phyloP scores from a whole-genome alignment of 495 filamentous ascomycete species.

The Penicilliopsis zonata region DNA sequence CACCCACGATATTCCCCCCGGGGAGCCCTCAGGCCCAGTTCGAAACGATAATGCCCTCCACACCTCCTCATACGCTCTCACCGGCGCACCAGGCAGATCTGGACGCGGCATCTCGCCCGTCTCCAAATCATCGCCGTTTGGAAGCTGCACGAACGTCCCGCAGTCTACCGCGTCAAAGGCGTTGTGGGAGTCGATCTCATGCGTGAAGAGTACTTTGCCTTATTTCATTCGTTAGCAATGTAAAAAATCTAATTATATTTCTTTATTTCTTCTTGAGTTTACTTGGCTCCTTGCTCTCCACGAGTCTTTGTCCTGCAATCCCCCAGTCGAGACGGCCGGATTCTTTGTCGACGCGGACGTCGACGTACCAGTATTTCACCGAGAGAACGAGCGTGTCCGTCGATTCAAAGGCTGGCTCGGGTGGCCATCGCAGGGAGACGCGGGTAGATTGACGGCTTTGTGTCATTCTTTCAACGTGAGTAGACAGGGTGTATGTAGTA shows the following conservation, averaged over 20 bases:
- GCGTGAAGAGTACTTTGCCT: slow-evolving; percentile 27
- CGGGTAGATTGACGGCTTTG: too few species aligned
- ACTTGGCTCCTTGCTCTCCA: slow-evolving; percentile 20
- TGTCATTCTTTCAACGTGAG: too few species aligned
- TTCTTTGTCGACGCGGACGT: slow-evolving; percentile 26
- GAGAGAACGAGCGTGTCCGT: slow-evolving; percentile 35
- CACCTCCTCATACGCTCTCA: slow-evolving; percentile 25
- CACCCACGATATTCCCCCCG: slow-evolving; percentile 21
- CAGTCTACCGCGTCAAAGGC: slow-evolving; percentile 25
- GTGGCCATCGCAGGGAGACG: slow-evolving; percentile 32
- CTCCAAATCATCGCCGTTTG: slow-evolving; percentile 31
- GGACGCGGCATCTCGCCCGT: slow-evolving; percentile 26
- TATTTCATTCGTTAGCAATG: neutral
- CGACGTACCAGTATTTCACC: slow-evolving; percentile 31
- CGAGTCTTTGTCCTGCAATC: slow-evolving; percentile 24
- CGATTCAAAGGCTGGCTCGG: slow-evolving; percentile 24
- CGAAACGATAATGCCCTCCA: slow-evolving; percentile 24
- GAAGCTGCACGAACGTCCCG: slow-evolving; percentile 22
- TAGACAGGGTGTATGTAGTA: too few species aligned
- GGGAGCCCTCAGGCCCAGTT: slow-evolving; percentile 10
- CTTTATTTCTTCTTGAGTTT: slow-evolving; percentile 1
- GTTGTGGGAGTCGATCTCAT: slow-evolving; percentile 29
- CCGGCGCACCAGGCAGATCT: slow-evolving; percentile 22
- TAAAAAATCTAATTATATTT: neutral
- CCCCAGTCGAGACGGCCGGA: slow-evolving; percentile 26